A percentile compares a stretch with the other conserved stretches of the same genome.
phyloP scores from a whole-genome alignment of 192 early-diverging fungal species.

The Coemansia sp. region DNA sequence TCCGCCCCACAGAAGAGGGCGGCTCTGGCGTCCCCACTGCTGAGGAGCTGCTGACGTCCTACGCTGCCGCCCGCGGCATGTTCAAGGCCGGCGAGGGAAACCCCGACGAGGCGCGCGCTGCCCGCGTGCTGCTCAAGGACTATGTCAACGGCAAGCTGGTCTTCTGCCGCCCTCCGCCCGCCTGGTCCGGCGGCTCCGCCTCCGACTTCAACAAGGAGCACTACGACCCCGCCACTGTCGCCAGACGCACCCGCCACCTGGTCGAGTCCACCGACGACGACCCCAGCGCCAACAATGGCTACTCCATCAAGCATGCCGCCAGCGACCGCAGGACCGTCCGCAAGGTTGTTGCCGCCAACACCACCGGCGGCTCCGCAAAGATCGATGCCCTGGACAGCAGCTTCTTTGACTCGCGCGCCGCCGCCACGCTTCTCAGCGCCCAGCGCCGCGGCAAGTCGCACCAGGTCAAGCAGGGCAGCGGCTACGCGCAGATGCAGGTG shows the following conservation, averaged over 20 bases:
- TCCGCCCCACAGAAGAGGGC: slow-evolving; percentile 72
- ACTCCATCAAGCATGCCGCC: slow-evolving; percentile 51
- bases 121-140: slow-evolving; percentile 96
- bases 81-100: slow-evolving; percentile 92
- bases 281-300: slow-evolving; percentile 50
- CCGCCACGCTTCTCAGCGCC: slow-evolving; percentile 19
- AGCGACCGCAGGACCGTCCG: slow-evolving; percentile 59
- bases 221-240: slow-evolving; percentile 60
- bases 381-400: slow-evolving; percentile 37
- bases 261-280: neutral
- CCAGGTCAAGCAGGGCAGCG: slow-evolving; percentile 36
- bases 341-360: slow-evolving; percentile 50
- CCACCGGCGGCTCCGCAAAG: slow-evolving; percentile 41
- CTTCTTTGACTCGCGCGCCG: slow-evolving; percentile 34
- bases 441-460: slow-evolving; percentile 34
- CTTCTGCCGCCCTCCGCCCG: slow-evolving; percentile 80
- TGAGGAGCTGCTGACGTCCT: slow-evolving; percentile 86
- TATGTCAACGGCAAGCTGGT: slow-evolving; percentile 94
- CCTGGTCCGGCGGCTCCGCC: slow-evolving; percentile 35
- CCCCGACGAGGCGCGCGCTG: slow-evolving; percentile 96
- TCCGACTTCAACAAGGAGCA: slow-evolving; percentile 85
- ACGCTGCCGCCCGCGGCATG: slow-evolving; percentile 92
- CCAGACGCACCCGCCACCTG: slow-evolving; percentile 37
- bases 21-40: slow-evolving; percentile 77
- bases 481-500: slow-evolving; percentile 41